Conservation (phyloP, 805 yeast species). For the Ogataea paraovalis region DNA sequence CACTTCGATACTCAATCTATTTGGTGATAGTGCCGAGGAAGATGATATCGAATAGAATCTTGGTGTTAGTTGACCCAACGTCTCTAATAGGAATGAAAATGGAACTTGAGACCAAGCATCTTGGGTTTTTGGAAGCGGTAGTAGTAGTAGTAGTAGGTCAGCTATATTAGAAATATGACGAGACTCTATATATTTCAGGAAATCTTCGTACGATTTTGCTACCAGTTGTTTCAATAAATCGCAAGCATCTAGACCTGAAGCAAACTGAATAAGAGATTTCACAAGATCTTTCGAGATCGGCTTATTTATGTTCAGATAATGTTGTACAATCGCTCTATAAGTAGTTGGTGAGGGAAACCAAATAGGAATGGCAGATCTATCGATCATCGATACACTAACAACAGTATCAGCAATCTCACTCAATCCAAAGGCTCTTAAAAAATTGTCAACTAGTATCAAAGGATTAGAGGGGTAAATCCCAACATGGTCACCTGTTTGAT, state of each 20-base stretch:
- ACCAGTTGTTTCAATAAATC: conserved; percentile 44
- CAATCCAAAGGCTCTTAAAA: conserved; percentile 59
- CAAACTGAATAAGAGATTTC: conserved; percentile 62
- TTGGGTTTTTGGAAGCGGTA: too few species aligned
- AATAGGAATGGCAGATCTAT: conserved; percentile 48
- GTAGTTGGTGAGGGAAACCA: conserved; percentile 72
- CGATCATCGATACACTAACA: conserved; percentile 60
- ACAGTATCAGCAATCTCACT: conserved; percentile 42
- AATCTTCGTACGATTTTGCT: conserved; percentile 29
- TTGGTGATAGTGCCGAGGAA: conserved; percentile 57
- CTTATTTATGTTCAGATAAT: conserved; percentile 82
- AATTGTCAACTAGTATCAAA: conserved; percentile 56
- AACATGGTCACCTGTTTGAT: conserved; percentile 90
- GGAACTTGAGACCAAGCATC: conserved; percentile 65
- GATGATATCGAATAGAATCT: conserved; percentile 93
- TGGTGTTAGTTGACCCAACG: conserved; percentile 74
- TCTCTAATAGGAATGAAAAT: conserved; percentile 74
- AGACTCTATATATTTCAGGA: background rate
- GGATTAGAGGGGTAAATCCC: conserved; percentile 88
- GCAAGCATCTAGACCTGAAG: conserved; percentile 57
- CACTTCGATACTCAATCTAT: conserved; percentile 69
- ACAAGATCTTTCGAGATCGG: conserved; percentile 82
- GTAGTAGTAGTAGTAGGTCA: background rate
- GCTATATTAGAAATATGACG: background rate
- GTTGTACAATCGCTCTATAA: conserved; percentile 67